These are phyloP conservation scores for Pittosporum tobira DNA, from an alignment of 129 eudicot genomes.

Conservation along the genomic window DNA sequence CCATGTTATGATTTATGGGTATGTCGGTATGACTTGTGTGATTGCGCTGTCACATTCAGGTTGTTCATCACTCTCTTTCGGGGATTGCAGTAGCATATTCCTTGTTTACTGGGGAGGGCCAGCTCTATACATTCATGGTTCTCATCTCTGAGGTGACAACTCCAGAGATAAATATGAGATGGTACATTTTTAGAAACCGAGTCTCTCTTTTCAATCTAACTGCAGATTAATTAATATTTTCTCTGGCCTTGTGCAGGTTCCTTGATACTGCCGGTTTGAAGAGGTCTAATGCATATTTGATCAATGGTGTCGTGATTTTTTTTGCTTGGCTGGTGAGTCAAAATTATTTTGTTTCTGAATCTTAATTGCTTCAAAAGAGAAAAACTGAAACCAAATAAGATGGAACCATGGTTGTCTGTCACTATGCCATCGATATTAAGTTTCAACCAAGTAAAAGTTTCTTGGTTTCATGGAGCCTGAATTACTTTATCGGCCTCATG, in stretches of 20 bases:
- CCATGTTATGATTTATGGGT: neutral
- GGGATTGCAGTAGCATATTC: constrained; percentile 59
- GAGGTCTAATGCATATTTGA: constrained; percentile 52
- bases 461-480: neutral
- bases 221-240: neutral
- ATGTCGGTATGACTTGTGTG: neutral
- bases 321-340: constrained; percentile 71
- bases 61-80: constrained; percentile 80
- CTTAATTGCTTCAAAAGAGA: neutral
- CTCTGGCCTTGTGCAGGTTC: constrained; percentile 38
- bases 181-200: constrained; percentile 32
- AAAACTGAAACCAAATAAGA: neutral
- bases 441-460: no score
- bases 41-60: constrained; percentile 32
- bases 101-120: constrained; percentile 84
- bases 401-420: neutral
- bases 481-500: neutral
- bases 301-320: constrained; percentile 70
- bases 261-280: constrained; percentile 84
- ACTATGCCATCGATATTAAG: neutral
- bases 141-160: constrained; percentile 86
- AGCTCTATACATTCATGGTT: constrained; percentile 71
- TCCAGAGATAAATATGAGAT: constrained; percentile 81
- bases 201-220: constrained; percentile 6
- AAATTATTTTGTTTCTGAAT: neutral